Percentiles rank a stretch among this genome's conserved stretches.
Evolutionary conservation across 495 filamentous ascomycete genomes (phyloP).

Genomic region (Cryomyces minteri): DNA sequence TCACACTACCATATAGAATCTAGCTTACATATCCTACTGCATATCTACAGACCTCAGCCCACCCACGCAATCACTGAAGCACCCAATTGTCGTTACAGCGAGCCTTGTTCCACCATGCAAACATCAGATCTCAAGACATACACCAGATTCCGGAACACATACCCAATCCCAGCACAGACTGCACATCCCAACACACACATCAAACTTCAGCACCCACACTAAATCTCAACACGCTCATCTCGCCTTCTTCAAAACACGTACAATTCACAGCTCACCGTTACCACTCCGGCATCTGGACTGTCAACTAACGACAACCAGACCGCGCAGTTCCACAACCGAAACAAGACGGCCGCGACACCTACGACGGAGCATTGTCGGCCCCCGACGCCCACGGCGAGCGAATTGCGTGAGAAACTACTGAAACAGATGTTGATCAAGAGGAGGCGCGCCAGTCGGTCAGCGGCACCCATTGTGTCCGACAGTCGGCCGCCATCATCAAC

Average conservation of each 20-base stretch:
- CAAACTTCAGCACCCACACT: too few species aligned
- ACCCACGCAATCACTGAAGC: not conserved
- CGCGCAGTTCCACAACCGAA: not conserved
- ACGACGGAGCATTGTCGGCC: not conserved
- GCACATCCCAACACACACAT: too few species aligned
- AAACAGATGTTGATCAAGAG: not conserved
- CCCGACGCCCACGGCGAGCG: not conserved
- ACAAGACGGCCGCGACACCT: not conserved
- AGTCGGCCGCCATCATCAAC: too few species aligned
- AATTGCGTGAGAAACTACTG: slow-evolving; percentile 1
- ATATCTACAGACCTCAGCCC: too few species aligned
- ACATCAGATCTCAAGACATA: not conserved
- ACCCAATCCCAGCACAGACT: too few species aligned
- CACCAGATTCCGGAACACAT: too few species aligned
- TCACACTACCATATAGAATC: too few species aligned
- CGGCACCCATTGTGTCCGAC: too few species aligned
- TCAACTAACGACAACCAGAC: not conserved
- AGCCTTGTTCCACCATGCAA: not conserved
- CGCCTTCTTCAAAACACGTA: too few species aligned
- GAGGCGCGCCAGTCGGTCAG: too few species aligned
- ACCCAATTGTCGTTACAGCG: not conserved
- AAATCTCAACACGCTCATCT: too few species aligned
- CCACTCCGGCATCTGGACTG: not conserved
- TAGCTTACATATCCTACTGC: too few species aligned
- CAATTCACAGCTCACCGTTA: not conserved